These are phyloP conservation scores for Backusella liffmaniae DNA, from an alignment of 192 early-diverging fungal genomes.

Conservation along the genomic window DNA sequence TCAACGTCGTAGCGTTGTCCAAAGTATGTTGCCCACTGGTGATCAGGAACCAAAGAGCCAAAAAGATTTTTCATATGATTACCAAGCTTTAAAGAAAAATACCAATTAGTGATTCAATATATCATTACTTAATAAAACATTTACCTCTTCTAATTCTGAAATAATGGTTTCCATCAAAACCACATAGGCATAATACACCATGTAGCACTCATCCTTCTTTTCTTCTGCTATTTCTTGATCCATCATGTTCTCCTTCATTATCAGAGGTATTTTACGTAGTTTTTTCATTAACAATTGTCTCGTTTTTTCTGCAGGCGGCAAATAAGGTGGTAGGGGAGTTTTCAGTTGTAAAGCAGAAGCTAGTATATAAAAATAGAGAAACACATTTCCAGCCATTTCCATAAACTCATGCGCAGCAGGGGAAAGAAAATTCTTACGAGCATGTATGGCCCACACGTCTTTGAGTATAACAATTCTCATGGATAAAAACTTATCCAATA, in stretches of 20 bases:
- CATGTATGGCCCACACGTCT: constrained; percentile 45
- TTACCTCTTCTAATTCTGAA: constrained; percentile 60
- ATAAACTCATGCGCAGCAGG: constrained; percentile 57
- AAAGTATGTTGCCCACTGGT: constrained; percentile 12
- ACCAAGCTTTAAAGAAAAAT: constrained; percentile 6
- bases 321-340: constrained; percentile 71
- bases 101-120: neutral
- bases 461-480: constrained; percentile 68
- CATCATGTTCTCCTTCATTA: constrained; percentile 37
- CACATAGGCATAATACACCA: constrained; percentile 78
- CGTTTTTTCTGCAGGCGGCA: constrained; percentile 69
- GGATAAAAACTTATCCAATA: constrained; percentile 73
- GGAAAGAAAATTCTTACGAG: constrained; percentile 54
- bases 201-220: constrained; percentile 55
- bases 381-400: constrained; percentile 65
- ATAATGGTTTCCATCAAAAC: constrained; percentile 74
- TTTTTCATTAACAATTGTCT: constrained; percentile 58
- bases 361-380: constrained; percentile 76
- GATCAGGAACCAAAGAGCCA: constrained; percentile 7
- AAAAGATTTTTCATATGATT: constrained; percentile 20
- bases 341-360: constrained; percentile 75
- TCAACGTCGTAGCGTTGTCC: neutral
- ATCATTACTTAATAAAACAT: neutral
- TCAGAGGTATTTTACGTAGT: constrained; percentile 53
- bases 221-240: constrained; percentile 12